Conservation (phyloP, 352 stramenopile genomes). For the Globisporangium yorkense region DNA sequence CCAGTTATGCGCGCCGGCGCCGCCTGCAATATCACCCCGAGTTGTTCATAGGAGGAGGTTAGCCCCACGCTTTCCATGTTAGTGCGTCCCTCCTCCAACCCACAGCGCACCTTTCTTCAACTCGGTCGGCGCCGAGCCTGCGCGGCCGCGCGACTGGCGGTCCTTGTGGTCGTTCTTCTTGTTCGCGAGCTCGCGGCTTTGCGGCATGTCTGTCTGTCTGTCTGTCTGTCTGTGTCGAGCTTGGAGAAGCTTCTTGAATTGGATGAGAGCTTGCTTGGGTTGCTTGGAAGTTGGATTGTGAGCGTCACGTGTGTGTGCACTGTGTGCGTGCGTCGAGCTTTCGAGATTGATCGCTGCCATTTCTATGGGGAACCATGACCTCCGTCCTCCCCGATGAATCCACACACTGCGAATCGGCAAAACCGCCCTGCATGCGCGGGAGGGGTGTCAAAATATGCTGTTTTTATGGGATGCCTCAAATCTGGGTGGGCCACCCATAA, state of each 20-base stretch:
- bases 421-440: neutral
- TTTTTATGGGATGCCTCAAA: neutral
- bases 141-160: conserved; percentile 61
- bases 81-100: neutral
- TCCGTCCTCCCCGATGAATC: neutral
- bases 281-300: neutral
- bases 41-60: neutral
- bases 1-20: conserved; percentile 82
- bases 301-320: neutral
- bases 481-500: too few relatives aligned
- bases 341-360: neutral
- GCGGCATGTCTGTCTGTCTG: conserved; percentile 35
- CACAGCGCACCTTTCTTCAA: conserved; percentile 9
- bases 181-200: conserved; percentile 72
- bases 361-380: neutral
- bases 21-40: conserved; percentile 22
- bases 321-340: neutral
- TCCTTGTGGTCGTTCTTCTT: conserved; percentile 87
- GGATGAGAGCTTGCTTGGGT: neutral
- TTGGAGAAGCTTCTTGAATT: neutral
- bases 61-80: neutral
- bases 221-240: neutral
- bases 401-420: neutral
- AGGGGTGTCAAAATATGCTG: neutral
- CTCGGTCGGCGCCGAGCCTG: conserved; percentile 7